A percentile compares a stretch with the other conserved stretches of the same genome.
Conservation (phyloP, 768 basidiomycete species). For the Trametes elegans region DNA sequence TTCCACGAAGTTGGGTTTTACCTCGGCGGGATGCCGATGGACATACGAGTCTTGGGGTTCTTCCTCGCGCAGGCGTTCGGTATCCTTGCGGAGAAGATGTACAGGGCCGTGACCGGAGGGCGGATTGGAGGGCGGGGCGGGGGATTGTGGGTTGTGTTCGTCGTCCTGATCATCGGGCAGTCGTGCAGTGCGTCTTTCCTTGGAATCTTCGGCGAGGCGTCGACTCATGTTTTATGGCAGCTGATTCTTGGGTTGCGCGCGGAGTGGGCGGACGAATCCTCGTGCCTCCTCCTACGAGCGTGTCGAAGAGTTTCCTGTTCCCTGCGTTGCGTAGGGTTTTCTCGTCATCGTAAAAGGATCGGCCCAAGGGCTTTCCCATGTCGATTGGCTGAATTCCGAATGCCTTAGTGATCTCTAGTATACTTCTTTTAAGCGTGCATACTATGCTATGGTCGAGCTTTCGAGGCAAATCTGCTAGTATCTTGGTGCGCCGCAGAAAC, state of each 20-base stretch:
- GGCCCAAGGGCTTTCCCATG: no score
- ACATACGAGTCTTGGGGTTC: constrained; percentile 56
- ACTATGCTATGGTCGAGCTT: no score
- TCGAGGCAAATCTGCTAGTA: no score
- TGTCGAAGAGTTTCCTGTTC: constrained; percentile 17
- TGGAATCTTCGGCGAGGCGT: not conserved
- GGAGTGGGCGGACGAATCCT: constrained; percentile 69
- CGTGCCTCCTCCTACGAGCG: constrained; percentile 42
- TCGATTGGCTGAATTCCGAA: no score
- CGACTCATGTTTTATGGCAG: constrained; percentile 39
- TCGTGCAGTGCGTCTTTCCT: constrained; percentile 50
- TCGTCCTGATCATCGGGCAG: constrained; percentile 61
- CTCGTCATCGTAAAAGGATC: no score
- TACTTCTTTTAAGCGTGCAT: no score
- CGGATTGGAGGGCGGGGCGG: constrained; percentile 61
- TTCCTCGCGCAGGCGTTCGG: constrained; percentile 66
- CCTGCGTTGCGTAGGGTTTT: constrained; percentile 1
- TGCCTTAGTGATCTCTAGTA: no score
- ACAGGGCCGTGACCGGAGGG: constrained; percentile 54
- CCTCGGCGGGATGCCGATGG: constrained; percentile 59
- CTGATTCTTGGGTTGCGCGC: constrained; percentile 68
- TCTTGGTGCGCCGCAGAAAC: no score
- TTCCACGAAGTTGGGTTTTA: constrained; percentile 72
- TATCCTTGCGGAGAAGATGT: constrained; percentile 61
- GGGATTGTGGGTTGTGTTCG: constrained; percentile 65